Evolutionary conservation across 164 flowering plant genomes (phyloP).

Genomic region (Pachysandra terminalis): DNA sequence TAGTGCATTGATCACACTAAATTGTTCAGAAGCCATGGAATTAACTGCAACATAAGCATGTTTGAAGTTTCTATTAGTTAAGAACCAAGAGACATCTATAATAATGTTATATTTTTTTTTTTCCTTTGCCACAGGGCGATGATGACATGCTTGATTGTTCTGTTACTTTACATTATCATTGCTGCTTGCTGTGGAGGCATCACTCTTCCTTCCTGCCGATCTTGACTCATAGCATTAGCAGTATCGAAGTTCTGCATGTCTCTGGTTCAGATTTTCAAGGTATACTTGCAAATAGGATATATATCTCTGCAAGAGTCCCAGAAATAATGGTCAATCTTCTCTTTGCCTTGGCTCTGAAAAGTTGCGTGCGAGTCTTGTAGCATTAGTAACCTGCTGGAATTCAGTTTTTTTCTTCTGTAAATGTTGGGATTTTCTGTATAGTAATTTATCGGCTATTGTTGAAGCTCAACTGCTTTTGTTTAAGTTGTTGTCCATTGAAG

Average conservation of each 20-base stretch:
- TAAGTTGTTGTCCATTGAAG: not conserved
- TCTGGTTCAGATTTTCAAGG: constrained; percentile 10
- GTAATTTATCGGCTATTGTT: not conserved
- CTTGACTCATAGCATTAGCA: constrained; percentile 29
- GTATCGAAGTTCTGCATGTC: not conserved
- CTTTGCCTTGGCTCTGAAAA: not conserved
- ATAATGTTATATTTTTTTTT: not conserved
- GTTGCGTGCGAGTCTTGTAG: constrained; percentile 3
- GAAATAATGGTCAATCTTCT: not conserved
- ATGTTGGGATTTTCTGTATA: constrained; percentile 8
- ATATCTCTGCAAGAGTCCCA: constrained; percentile 3
- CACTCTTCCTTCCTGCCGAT: constrained; percentile 82
- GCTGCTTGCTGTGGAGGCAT: constrained; percentile 90
- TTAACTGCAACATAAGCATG: too few relatives aligned
- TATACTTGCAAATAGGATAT: constrained; percentile 1
- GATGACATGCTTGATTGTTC: constrained; percentile 72
- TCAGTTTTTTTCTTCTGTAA: constrained; percentile 8
- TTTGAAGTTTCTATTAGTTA: not conserved
- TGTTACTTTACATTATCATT: constrained; percentile 75
- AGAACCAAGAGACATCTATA: not conserved
- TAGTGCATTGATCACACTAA: not conserved
- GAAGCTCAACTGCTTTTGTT: not conserved
- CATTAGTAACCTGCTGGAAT: not conserved
- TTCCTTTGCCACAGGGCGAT: constrained; percentile 49
- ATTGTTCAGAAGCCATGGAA: not conserved